These are phyloP conservation scores for Dothideomycetes sp. DNA, from an alignment of 2,329 filamentous ascomycete species.

Conservation along the genomic window DNA sequence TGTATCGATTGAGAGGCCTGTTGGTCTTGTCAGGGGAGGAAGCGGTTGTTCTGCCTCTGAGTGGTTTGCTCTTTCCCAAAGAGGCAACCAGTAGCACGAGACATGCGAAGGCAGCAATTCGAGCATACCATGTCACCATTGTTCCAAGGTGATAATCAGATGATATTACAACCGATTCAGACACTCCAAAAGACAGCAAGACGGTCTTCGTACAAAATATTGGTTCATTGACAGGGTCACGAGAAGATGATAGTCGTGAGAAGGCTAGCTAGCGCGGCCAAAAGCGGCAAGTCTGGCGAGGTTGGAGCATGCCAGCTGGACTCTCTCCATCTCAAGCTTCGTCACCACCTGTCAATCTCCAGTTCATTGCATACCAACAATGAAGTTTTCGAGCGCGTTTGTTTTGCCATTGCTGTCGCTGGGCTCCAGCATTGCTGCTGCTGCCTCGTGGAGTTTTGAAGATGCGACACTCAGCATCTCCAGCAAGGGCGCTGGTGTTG, in stretches of 20 bases:
- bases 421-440: slow-evolving; percentile 33
- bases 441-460: slow-evolving; percentile 61
- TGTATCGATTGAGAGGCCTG: too few relatives aligned
- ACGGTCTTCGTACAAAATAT: too few relatives aligned
- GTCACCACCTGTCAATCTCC: slow-evolving; percentile 4
- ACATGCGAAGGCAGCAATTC: too few relatives aligned
- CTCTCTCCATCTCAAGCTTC: slow-evolving; percentile 9
- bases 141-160: too few relatives aligned
- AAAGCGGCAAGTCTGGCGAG: slow-evolving; percentile 6
- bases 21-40: too few relatives aligned
- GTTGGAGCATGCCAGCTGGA: slow-evolving; percentile 5
- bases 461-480: slow-evolving; percentile 60
- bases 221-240: too few relatives aligned
- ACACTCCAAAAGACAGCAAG: too few relatives aligned
- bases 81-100: too few relatives aligned
- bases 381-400: slow-evolving; percentile 21
- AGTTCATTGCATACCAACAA: slow-evolving; percentile 14
- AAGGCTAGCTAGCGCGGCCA: slow-evolving; percentile 1
- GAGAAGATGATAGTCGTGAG: too few relatives aligned
- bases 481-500: slow-evolving; percentile 48
- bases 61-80: slow-evolving; percentile 3
- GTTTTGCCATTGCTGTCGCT: slow-evolving; percentile 18
- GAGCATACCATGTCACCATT: too few relatives aligned
- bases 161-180: too few relatives aligned
- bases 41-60: slow-evolving; percentile 1